A percentile compares a stretch with the other conserved stretches of the same genome.
phyloP scores from a whole-genome alignment of 139 green algal genomes.

The Haematococcus lacustris region DNA sequence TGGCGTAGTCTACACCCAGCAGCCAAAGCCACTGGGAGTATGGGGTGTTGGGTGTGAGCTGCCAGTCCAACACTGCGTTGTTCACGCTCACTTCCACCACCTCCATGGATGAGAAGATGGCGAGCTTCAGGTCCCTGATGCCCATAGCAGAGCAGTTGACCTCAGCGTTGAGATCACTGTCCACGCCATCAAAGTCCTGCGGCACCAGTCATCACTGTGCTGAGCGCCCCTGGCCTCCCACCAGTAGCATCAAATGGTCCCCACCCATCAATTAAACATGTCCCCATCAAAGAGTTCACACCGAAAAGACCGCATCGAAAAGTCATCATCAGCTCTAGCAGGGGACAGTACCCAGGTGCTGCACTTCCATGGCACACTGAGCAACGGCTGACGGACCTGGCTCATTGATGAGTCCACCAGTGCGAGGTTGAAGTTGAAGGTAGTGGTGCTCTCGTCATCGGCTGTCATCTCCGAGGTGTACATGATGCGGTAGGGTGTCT shows the following conservation, averaged over 20 bases:
- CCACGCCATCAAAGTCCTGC: conserved; percentile 16
- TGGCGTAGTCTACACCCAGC: conserved; percentile 18
- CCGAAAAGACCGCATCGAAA: too few relatives aligned
- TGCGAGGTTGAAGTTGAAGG: conserved; percentile 31
- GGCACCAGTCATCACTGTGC: too few relatives aligned
- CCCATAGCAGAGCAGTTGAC: conserved; percentile 23
- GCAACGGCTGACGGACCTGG: too few relatives aligned
- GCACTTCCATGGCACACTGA: too few relatives aligned
- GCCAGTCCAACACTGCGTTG: conserved; percentile 11
- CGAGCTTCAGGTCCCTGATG: conserved; percentile 13
- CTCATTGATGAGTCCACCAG: conserved; percentile 1
- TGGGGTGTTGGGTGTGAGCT: conserved; percentile 15
- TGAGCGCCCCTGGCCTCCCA: too few relatives aligned
- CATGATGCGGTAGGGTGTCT: conserved; percentile 29
- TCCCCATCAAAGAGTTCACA: too few relatives aligned
- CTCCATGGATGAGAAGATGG: conserved; percentile 1
- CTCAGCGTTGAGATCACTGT: conserved; percentile 5
- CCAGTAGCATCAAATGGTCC: too few relatives aligned
- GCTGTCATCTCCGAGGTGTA: conserved; percentile 5
- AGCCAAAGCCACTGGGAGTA: conserved; percentile 22
- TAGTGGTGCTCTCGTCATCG: conserved; percentile 9
- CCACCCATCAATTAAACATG: too few relatives aligned
- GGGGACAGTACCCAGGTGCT: too few relatives aligned
- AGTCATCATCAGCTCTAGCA: too few relatives aligned
- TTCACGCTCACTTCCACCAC: conserved; percentile 10